phyloP scores from a whole-genome alignment of 2,329 filamentous ascomycete genomes.

The Claviceps sp. region DNA sequence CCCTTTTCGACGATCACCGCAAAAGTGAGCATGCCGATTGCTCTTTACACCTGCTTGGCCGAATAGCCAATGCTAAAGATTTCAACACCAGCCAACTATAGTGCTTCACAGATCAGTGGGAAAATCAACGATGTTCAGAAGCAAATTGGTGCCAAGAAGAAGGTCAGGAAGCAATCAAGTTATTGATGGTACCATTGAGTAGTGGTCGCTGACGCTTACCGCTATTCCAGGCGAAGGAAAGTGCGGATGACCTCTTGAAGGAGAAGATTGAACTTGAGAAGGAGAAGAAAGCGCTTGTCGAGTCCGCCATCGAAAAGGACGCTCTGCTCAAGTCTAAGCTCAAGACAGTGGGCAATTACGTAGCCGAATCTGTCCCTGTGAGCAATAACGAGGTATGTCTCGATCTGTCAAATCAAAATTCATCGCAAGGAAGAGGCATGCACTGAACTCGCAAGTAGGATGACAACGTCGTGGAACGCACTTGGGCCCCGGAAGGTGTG shows the following conservation, averaged over 20 bases:
- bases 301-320: conserved; percentile 64
- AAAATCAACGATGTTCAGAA: conserved; percentile 85
- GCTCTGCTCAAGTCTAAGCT: conserved; percentile 61
- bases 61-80: neutral
- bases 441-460: conserved; percentile 31
- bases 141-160: conserved; percentile 83
- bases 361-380: conserved; percentile 76
- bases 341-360: conserved; percentile 57
- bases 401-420: neutral
- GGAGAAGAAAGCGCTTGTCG: conserved; percentile 68
- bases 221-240: conserved; percentile 59
- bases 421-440: neutral
- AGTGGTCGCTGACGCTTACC: neutral
- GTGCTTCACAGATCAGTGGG: conserved; percentile 64
- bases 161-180: conserved; percentile 33
- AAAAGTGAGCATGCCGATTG: conserved; percentile 37
- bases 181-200: neutral
- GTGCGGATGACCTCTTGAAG: conserved; percentile 65
- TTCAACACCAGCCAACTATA: conserved; percentile 44
- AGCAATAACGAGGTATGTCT: conserved; percentile 59
- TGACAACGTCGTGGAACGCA: conserved; percentile 64
- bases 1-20: conserved; percentile 73
- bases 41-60: neutral
- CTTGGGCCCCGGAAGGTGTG: conserved; percentile 68
- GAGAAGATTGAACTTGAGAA: conserved; percentile 68